Conservation (phyloP, 148 eudicot genomes). For the Cornus suecica region DNA sequence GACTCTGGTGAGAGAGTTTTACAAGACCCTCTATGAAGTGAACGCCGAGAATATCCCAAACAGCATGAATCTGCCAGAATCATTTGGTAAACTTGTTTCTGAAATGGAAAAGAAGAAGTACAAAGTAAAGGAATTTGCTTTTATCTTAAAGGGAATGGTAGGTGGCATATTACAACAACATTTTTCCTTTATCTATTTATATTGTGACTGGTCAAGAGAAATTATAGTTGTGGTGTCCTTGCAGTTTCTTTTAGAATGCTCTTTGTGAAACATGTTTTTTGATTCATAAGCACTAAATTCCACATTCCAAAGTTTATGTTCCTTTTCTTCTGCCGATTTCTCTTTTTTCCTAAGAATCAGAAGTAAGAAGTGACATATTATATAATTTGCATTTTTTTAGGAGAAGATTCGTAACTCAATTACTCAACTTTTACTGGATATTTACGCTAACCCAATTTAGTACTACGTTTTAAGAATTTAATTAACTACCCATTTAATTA, state of each 20-base stretch:
- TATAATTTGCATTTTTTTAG: not conserved
- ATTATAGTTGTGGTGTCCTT: not conserved
- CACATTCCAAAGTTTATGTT: not conserved
- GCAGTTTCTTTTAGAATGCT: not conserved
- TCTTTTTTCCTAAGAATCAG: not conserved
- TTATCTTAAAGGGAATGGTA: slow-evolving; percentile 91
- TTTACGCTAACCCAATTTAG: too few species aligned
- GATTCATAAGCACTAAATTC: not conserved
- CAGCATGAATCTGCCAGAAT: slow-evolving; percentile 71
- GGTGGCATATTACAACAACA: slow-evolving; percentile 15
- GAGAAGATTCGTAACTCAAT: not conserved
- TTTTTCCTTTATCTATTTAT: too few species aligned
- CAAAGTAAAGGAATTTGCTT: slow-evolving; percentile 76
- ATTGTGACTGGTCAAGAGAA: not conserved
- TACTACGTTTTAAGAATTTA: too few species aligned
- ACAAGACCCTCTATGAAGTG: slow-evolving; percentile 82
- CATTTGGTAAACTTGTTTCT: slow-evolving; percentile 79
- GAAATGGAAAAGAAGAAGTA: slow-evolving; percentile 80
- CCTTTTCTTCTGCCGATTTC: not conserved
- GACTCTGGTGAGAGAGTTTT: slow-evolving; percentile 78
- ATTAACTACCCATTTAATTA: too few species aligned
- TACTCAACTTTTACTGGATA: not conserved
- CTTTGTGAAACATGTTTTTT: not conserved
- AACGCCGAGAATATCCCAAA: slow-evolving; percentile 64
- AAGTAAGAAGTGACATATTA: not conserved